Evolutionary conservation across 441 rosid species (phyloP).

Genomic region (Bocquillonia castaneifolia): DNA sequence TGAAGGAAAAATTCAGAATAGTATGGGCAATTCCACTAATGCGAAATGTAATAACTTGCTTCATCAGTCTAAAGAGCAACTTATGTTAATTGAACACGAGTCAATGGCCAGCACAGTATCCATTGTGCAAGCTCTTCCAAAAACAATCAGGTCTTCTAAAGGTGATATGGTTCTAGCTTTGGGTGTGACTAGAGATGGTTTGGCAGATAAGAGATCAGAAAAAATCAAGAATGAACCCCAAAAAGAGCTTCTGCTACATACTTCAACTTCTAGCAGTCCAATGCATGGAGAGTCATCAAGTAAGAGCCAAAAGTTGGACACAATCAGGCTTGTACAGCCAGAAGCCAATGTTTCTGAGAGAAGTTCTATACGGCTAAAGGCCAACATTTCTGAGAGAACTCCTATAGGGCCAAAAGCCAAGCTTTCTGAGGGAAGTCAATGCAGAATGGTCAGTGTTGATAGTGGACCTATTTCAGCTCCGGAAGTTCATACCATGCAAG

Average conservation of each 20-base stretch:
- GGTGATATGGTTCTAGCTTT: neutral
- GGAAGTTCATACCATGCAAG: slow-evolving; percentile 22
- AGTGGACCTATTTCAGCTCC: slow-evolving; percentile 20
- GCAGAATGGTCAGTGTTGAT: neutral
- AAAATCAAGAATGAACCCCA: slow-evolving; percentile 16
- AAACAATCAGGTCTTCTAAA: slow-evolving; percentile 12
- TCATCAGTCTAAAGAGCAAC: slow-evolving; percentile 25
- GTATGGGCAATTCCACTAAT: slow-evolving; percentile 16
- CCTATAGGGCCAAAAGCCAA: neutral
- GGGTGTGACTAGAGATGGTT: slow-evolving; percentile 2
- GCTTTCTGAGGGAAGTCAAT: neutral
- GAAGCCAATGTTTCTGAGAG: too few species aligned
- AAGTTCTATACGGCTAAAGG: slow-evolving; percentile 1
- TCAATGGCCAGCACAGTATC: slow-evolving; percentile 6
- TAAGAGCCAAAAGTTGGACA: slow-evolving; percentile 22
- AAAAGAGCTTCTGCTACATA: slow-evolving; percentile 8
- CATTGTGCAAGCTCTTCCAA: slow-evolving; percentile 20
- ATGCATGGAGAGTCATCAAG: slow-evolving; percentile 17
- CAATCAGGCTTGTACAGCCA: slow-evolving; percentile 11
- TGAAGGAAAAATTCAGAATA: slow-evolving; percentile 20
- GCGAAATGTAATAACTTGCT: slow-evolving; percentile 30
- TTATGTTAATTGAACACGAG: slow-evolving; percentile 29
- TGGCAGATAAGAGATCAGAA: slow-evolving; percentile 24
- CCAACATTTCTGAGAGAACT: neutral
- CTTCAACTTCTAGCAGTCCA: slow-evolving; percentile 8